phyloP scores from a whole-genome alignment of 2,329 filamentous ascomycete genomes.

The Sordariomycetes sp. region DNA sequence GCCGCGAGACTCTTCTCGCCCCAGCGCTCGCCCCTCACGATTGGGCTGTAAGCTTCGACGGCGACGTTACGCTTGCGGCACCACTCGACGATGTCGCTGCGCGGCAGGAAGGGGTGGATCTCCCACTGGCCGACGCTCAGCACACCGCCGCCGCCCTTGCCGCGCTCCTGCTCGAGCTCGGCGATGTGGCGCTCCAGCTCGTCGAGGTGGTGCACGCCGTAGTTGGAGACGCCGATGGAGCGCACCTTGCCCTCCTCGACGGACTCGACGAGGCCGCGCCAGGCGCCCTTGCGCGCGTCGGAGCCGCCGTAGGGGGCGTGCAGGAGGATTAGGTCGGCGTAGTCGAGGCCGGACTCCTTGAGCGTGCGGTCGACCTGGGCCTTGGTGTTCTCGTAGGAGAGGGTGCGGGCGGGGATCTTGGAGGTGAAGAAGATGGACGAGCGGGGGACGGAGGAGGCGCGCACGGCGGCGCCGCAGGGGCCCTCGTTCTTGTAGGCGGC shows the following conservation, averaged over 20 bases:
- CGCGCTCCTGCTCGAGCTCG: slow-evolving; percentile 50
- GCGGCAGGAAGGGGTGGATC: slow-evolving; percentile 76
- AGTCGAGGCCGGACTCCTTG: slow-evolving; percentile 48
- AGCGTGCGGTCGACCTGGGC: slow-evolving; percentile 54
- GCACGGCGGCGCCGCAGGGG: slow-evolving; percentile 32
- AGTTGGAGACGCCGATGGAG: slow-evolving; percentile 55
- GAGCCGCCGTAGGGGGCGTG: slow-evolving; percentile 51
- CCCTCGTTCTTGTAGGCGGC: slow-evolving; percentile 40
- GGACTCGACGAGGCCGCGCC: slow-evolving; percentile 53
- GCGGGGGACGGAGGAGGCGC: slow-evolving; percentile 28
- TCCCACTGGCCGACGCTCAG: slow-evolving; percentile 83
- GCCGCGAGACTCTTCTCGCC: slow-evolving; percentile 54
- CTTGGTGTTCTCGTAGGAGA: slow-evolving; percentile 53
- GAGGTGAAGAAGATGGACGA: slow-evolving; percentile 44
- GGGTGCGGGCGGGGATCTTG: slow-evolving; percentile 34
- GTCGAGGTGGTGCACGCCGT: slow-evolving; percentile 51
- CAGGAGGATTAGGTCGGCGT: slow-evolving; percentile 57
- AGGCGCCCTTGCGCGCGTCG: slow-evolving; percentile 44
- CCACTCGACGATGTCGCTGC: slow-evolving; percentile 74
- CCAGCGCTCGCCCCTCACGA: slow-evolving; percentile 58
- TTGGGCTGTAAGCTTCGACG: slow-evolving; percentile 52
- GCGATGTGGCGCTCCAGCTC: slow-evolving; percentile 48
- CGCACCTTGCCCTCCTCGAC: slow-evolving; percentile 51
- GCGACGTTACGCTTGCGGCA: slow-evolving; percentile 52
- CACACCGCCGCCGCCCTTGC: slow-evolving; percentile 53